phyloP scores from a whole-genome alignment of 169 alveolate species.

The Plasmodium coatneyi region DNA sequence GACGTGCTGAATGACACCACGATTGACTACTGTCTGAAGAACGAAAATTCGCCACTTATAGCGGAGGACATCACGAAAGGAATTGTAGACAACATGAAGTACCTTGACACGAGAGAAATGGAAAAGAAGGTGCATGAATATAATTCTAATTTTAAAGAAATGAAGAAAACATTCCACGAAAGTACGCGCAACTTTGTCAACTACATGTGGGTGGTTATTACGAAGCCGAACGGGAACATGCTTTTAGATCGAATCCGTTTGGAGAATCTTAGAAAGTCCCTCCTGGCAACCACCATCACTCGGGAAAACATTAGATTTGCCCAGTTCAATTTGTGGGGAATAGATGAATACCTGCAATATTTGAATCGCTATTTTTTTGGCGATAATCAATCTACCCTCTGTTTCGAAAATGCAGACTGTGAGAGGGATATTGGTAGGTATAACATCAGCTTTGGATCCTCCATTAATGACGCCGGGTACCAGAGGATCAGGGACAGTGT shows the following conservation, averaged over 20 bases:
- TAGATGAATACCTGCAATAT: not conserved
- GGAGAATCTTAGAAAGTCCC: not conserved
- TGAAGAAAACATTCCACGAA: not conserved
- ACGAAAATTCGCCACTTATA: not conserved
- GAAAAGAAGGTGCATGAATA: not conserved
- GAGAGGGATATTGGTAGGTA: not conserved
- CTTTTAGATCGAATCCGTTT: not conserved
- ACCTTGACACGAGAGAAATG: not conserved
- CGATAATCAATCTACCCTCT: not conserved
- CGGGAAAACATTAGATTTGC: not conserved
- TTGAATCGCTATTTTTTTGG: not conserved
- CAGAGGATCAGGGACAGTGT: not conserved
- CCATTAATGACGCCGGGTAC: not conserved
- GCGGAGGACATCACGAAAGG: not conserved
- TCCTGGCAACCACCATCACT: conserved; percentile 5
- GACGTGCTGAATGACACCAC: conserved; percentile 8
- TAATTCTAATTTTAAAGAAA: not conserved
- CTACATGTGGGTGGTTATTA: conserved; percentile 27
- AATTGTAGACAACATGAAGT: not conserved
- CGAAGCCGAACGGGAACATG: not conserved
- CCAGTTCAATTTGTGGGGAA: not conserved
- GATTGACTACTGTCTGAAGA: conserved; percentile 23
- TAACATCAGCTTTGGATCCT: conserved; percentile 18
- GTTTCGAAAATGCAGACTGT: conserved; percentile 12
- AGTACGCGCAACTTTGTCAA: not conserved